Evolutionary conservation across 2,329 filamentous ascomycete species (phyloP), one percentile per base, ranked within the genome.

Genomic region (Cryphonectria japonica): DNA sequence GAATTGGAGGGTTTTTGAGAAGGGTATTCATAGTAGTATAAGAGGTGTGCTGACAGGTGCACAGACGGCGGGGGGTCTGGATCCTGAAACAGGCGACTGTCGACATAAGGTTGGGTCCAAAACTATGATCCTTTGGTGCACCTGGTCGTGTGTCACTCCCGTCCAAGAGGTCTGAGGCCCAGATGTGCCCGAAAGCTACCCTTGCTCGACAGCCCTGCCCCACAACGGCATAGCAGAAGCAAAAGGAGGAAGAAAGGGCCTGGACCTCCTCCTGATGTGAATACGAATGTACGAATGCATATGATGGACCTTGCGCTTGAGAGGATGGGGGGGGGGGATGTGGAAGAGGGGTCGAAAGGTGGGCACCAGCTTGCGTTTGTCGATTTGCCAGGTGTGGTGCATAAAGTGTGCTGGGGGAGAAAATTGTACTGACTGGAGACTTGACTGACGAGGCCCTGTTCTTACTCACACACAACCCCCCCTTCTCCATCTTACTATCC

Each of bases 61-160:
- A 72, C 67, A 70, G 71, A 70, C 68, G 65, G 68, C 67, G 70
- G 68, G 70, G 69, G 63, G 46, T 39, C 32, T 65, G 50, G 60
- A 61, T 60, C 66, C 69, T 71, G 69, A 71, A 71, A 68, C 69
- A 46, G 39, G 43, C 29, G 68, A 69, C 68, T 50, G 62, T 69
- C 57, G 68, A 54, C 62, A 61, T 64, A 69, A 69, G 68, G 68
- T 69, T 68, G 50, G 66, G 69, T 50, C 69, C 66, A 60, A 66
- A 52, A 71, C 59, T 26, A 39, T 61, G 34, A 39, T 59, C 54
- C 59, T 61, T 9, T 39, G 32, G 59, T 39, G 29, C 39, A 34
- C 34, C 59, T 39, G 32, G 57, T 61, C 26, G 54, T 59, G 54
- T 59, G 54, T 59, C 54, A 59, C 54, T 61, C 34, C 14, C 14